Percentiles rank a stretch among this genome's conserved stretches.
Conservation (phyloP, 257 asterid genomes). For the Solanum habrochaites region DNA sequence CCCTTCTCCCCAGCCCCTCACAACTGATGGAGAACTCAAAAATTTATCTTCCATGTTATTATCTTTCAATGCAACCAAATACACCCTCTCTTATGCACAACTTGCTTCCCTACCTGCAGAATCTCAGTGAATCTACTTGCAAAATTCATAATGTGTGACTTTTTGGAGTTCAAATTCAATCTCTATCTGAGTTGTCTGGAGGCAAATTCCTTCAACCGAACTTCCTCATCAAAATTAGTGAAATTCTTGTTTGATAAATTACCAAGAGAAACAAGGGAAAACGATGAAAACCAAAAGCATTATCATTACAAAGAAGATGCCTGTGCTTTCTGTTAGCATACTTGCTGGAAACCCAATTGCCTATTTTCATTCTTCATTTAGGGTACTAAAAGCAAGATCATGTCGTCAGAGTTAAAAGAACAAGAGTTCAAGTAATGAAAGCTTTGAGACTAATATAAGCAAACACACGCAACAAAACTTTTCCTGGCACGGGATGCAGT, state of each 20-base stretch:
- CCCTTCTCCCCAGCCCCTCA: neutral
- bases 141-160: neutral
- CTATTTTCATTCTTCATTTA: neutral
- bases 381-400: neutral
- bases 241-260: neutral
- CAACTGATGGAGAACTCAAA: neutral
- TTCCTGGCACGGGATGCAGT: slow-evolving; percentile 97
- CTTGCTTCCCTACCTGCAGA: neutral
- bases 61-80: neutral
- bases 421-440: neutral
- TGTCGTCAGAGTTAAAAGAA: neutral
- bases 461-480: slow-evolving; percentile 89
- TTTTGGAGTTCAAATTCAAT: neutral
- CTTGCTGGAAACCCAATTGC: neutral
- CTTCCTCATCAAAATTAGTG: neutral
- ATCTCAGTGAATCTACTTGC: neutral
- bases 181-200: neutral
- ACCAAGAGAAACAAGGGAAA: neutral
- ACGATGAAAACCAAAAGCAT: neutral
- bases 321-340: neutral
- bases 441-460: neutral
- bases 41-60: neutral
- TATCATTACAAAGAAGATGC: neutral
- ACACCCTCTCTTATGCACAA: neutral
- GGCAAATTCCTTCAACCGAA: neutral